A percentile compares a stretch with the other conserved stretches of the same genome.
Evolutionary conservation across 345 rosid genomes (phyloP).

Genomic region (Rhizophora apiculata): DNA sequence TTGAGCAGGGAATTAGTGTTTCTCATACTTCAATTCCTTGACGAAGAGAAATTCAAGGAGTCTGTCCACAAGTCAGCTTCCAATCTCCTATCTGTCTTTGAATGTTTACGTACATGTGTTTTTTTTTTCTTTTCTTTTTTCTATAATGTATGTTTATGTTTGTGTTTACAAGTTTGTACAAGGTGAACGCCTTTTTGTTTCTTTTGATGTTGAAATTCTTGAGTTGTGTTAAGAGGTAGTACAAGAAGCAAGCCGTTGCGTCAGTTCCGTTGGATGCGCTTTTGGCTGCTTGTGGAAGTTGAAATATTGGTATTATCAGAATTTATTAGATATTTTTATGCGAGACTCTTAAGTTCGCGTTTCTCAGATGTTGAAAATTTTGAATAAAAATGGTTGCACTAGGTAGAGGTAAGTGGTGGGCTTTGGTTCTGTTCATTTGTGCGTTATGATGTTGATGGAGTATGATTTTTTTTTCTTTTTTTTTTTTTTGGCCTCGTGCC

Average conservation of each 20-base stretch:
- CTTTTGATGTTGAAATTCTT: not conserved
- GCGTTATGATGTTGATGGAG: not conserved
- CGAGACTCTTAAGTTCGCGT: not conserved
- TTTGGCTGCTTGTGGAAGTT: not conserved
- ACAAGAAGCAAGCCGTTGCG: not conserved
- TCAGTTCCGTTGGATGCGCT: not conserved
- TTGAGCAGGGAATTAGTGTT: conserved; percentile 88
- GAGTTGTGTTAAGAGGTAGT: not conserved
- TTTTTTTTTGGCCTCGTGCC: not conserved
- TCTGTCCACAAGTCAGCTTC: conserved; percentile 69
- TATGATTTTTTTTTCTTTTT: not conserved
- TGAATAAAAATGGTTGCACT: not conserved
- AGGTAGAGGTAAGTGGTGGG: conserved; percentile 5
- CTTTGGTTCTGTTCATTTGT: conserved; percentile 1
- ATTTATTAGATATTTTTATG: not conserved
- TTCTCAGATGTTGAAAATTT: not conserved
- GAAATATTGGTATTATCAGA: not conserved
- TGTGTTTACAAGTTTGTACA: not conserved
- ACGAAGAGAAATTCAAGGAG: conserved; percentile 86
- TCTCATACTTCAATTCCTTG: conserved; percentile 90
- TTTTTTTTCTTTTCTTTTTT: not conserved
- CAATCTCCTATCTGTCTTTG: not conserved
- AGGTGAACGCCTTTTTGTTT: not conserved
- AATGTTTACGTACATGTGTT: not conserved
- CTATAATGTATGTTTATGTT: not conserved